Conservation (phyloP, 2,329 filamentous ascomycete genomes). For the Neocatenulostroma microsporum region DNA sequence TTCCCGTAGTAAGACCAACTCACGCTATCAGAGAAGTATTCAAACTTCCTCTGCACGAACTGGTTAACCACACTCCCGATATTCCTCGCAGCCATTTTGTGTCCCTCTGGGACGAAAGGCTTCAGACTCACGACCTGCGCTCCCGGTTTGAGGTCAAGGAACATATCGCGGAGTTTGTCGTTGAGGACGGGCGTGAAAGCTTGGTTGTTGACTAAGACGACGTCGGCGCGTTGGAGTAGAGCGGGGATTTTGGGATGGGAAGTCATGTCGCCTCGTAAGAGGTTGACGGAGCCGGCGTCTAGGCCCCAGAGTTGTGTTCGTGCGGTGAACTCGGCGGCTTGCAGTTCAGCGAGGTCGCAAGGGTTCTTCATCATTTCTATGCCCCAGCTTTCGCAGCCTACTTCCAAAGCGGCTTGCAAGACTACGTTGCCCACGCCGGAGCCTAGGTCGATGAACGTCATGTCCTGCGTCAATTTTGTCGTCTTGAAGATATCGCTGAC, state of each 20-base stretch:
- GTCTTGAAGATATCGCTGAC: slow-evolving; percentile 73
- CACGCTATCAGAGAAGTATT: slow-evolving; percentile 63
- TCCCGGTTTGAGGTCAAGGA: slow-evolving; percentile 85
- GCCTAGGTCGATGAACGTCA: slow-evolving; percentile 88
- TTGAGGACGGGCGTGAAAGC: slow-evolving; percentile 87
- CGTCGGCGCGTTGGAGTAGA: slow-evolving; percentile 75
- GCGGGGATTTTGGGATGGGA: slow-evolving; percentile 61
- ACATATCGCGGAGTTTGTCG: slow-evolving; percentile 75
- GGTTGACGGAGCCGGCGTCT: slow-evolving; percentile 65
- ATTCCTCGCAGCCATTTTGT: slow-evolving; percentile 65
- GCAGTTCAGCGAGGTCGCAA: slow-evolving; percentile 69
- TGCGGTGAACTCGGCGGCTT: slow-evolving; percentile 75
- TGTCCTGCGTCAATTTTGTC: slow-evolving; percentile 67
- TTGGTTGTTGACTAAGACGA: slow-evolving; percentile 97
- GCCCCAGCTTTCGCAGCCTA: slow-evolving; percentile 90
- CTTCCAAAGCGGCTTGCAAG: slow-evolving; percentile 83
- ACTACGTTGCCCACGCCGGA: slow-evolving; percentile 96
- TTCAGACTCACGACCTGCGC: slow-evolving; percentile 87
- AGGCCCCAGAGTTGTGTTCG: slow-evolving; percentile 87
- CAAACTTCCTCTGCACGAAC: slow-evolving; percentile 63
- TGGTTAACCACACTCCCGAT: slow-evolving; percentile 75
- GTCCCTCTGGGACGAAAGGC: slow-evolving; percentile 75
- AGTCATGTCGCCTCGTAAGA: slow-evolving; percentile 79
- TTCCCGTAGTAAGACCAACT: slow-evolving; percentile 77
- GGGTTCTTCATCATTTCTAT: slow-evolving; percentile 95